Evolutionary conservation across 148 eudicot genomes (phyloP), one percentile per base, ranked within the genome.

Genomic region (Spergularia bocconei): DNA sequence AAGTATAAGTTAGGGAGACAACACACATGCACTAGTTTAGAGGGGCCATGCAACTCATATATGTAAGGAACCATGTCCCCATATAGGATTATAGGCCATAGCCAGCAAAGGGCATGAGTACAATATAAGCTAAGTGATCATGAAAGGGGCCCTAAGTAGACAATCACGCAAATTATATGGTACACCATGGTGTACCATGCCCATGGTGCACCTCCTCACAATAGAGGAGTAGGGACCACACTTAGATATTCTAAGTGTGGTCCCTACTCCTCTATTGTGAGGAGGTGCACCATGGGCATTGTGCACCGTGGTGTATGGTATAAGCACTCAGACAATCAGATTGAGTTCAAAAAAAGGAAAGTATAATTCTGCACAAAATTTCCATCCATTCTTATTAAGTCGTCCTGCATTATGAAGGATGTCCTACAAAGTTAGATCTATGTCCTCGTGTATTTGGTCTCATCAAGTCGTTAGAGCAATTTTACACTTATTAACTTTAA

Each of bases 61-160:
- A 16, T 23, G 20, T 36, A 71, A 70, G 47, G 48, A 48, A 29
- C 33, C 41, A 66, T 76, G 60, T 62, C 25, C 69, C 60, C 63
- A 11, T 29, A 71, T n/a, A n/a, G n/a, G n/a, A n/a, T n/a, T n/a
- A n/a, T n/a, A n/a, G n/a, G 74, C 50, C 58, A n/a, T n/a, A 55
- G 41, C 14, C 62, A 69, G 8, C 63, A 59, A 52, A 52, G 77
- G 62, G 73, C 47, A 77, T 60, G 79, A 77, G 74, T 77, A 62
- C 53, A 70, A 19, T 36, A 41, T 29, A 29, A 29, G 36, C 36
- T 29, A 77, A 77, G 79, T 61, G 59, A 77, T 63, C 13, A 48
- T 10, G 9, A 74, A 23, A 19, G 25, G 41, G 65, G 50, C 33
- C 54, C 39, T 23, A 36, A 57, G 0, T 44, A n/a, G n/a, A n/a